Percentiles rank a stretch among this genome's conserved stretches.
phyloP scores from a whole-genome alignment of 2,329 filamentous ascomycete genomes.

The Pleomassaria siparia region DNA sequence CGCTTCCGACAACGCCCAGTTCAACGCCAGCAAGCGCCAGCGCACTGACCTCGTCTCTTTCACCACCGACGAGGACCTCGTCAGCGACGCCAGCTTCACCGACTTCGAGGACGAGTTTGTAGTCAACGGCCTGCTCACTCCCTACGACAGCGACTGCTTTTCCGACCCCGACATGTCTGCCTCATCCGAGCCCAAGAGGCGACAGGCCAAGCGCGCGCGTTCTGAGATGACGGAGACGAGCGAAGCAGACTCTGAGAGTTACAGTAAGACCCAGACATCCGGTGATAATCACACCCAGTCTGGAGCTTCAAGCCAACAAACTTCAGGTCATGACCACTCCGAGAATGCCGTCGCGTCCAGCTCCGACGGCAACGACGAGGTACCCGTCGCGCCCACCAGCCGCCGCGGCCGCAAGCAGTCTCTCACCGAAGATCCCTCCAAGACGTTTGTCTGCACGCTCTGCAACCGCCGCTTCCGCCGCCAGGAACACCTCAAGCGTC shows the following conservation, averaged over 20 bases:
- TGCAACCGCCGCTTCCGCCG: constrained; percentile 97
- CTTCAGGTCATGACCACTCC: constrained; percentile 36
- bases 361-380: constrained; percentile 43
- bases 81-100: constrained; percentile 74
- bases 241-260: constrained; percentile 40
- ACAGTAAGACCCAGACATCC: constrained; percentile 37
- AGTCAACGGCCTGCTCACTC: constrained; percentile 63
- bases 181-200: constrained; percentile 26
- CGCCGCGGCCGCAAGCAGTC: constrained; percentile 98
- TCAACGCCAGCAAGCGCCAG: constrained; percentile 69
- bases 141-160: constrained; percentile 56
- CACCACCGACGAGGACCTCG: constrained; percentile 69
- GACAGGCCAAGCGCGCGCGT: constrained; percentile 28
- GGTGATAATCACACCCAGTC: constrained; percentile 37
- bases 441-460: constrained; percentile 95
- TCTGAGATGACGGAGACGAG: constrained; percentile 24
- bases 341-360: constrained; percentile 52
- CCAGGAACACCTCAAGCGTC: constrained; percentile 97
- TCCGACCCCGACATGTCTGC: constrained; percentile 33
- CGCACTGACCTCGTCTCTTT: constrained; percentile 68
- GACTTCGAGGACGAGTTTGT: constrained; percentile 71
- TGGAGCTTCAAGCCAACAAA: constrained; percentile 40
- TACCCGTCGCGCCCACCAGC: constrained; percentile 62
- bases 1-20: constrained; percentile 59
- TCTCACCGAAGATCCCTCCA: constrained; percentile 93